phyloP scores from a whole-genome alignment of 805 yeast species.

The Saccharomycopsis sp. region DNA sequence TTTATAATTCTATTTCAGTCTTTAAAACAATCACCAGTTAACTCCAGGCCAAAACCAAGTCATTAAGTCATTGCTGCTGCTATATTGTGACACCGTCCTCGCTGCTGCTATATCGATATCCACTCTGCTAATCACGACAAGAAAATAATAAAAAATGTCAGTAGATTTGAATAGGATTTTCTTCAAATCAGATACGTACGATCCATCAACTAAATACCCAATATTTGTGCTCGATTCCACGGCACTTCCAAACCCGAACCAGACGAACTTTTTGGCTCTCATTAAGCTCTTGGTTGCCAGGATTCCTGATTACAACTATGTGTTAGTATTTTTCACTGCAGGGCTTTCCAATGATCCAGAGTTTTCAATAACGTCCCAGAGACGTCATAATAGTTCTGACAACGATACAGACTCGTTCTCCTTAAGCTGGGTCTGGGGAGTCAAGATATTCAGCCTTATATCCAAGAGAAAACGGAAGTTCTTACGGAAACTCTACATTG shows the following conservation, averaged over 20 bases:
- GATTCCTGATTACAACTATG: slow-evolving; percentile 59
- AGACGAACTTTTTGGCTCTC: slow-evolving; percentile 39
- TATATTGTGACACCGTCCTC: too few species aligned
- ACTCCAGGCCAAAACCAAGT: too few species aligned
- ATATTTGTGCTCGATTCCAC: slow-evolving; percentile 80
- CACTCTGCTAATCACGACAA: background rate
- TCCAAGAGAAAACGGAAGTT: slow-evolving; percentile 49
- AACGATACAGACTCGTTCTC: slow-evolving; percentile 28
- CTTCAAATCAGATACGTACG: slow-evolving; percentile 53
- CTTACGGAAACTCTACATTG: slow-evolving; percentile 61
- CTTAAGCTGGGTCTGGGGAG: slow-evolving; percentile 59
- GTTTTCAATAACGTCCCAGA: slow-evolving; percentile 7
- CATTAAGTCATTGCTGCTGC: too few species aligned
- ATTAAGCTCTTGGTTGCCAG: slow-evolving; percentile 48
- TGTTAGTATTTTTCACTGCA: slow-evolving; percentile 71
- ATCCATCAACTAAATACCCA: slow-evolving; percentile 64
- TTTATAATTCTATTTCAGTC: background rate
- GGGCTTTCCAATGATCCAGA: slow-evolving; percentile 49
- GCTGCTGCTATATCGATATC: background rate
- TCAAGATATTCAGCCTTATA: slow-evolving; percentile 50
- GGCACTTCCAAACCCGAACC: slow-evolving; percentile 58
- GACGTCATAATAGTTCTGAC: background rate
- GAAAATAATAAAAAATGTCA: slow-evolving; percentile 1
- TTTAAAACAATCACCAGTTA: background rate
- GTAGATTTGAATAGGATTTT: slow-evolving; percentile 38